Evolutionary conservation across 2,329 filamentous ascomycete genomes (phyloP), one percentile per base, ranked within the genome.

Genomic region (Diaporthe citri): DNA sequence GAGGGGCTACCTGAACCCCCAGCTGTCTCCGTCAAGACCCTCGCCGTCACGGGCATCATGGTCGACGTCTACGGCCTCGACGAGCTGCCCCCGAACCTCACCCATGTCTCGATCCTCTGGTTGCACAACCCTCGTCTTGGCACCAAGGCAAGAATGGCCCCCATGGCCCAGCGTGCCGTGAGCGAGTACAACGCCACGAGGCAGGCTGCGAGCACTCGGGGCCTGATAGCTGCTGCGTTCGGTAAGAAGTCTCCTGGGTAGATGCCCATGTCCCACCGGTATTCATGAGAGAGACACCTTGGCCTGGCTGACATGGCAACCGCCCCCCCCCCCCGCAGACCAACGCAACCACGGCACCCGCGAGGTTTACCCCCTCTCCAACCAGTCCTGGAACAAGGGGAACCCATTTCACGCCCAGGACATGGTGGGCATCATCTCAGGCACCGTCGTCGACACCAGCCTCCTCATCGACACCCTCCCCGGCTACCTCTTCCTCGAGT

Each of bases 301-400:
- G n/a, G 36, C 20, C 20, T 20, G 43, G 22, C 43, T 52, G 34
- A 28, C n/a, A 25, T 55, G 17, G n/a, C 31, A 15, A 6, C 7
- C 5, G 4, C 51, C n/a, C n/a, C n/a, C n/a, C n/a, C n/a, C n/a
- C n/a, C n/a, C n/a, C n/a, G n/a, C 43, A 76, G 97, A 98, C 84
- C 95, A 98, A 86, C 90, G 96, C 60, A 98, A 98, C 83, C 97
- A 98, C 84, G 97, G 97, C 36, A 89, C 90, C 3, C 87, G 97
- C 72, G 84, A 92, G 75, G 90, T 96, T 2, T 88, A 93, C 79
- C 85, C 89, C 10, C 78, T 88, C 25, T 91, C 93, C 36, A 98
- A 98, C 82, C 87, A 93, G 78, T 88, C 93, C 5, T 98, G 96
- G 96, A 89, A 90, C 57, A 84, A 90, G 51, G 95, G 95, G 41